phyloP scores from a whole-genome alignment of 192 early-diverging fungal species.

The Martensiomyces pterosporus region DNA sequence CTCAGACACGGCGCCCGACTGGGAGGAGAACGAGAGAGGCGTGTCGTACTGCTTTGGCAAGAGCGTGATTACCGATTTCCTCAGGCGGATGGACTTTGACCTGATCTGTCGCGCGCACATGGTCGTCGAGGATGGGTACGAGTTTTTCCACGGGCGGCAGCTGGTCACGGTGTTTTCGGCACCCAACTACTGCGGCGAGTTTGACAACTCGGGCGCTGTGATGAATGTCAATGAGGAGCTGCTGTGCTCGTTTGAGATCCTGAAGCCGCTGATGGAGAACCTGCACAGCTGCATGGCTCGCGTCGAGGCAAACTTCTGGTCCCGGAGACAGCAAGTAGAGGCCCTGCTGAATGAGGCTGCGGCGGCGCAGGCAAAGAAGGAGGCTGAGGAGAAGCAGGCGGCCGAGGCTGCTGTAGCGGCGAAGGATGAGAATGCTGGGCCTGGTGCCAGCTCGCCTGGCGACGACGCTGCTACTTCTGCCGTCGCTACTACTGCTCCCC shows the following conservation, averaged over 20 bases:
- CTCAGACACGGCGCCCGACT: constrained; percentile 68
- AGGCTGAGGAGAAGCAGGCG: constrained; percentile 2
- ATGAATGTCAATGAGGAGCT: constrained; percentile 90
- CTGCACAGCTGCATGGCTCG: constrained; percentile 42
- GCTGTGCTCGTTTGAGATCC: constrained; percentile 86
- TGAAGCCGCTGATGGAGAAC: constrained; percentile 56
- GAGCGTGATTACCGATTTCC: constrained; percentile 76
- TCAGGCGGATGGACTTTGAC: constrained; percentile 84
- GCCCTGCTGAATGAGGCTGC: constrained; percentile 42
- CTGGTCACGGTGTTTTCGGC: constrained; percentile 94
- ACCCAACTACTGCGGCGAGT: constrained; percentile 97
- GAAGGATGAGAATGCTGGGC: background rate
- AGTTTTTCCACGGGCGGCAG: constrained; percentile 88
- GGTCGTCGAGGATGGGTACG: constrained; percentile 98
- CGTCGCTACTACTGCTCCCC: background rate
- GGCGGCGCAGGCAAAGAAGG: constrained; percentile 29
- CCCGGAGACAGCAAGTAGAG: constrained; percentile 43
- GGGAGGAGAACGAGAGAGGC: constrained; percentile 95
- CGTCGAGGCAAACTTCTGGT: constrained; percentile 45
- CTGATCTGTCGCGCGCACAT: constrained; percentile 90
- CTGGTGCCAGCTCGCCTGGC: background rate
- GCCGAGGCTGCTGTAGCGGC: background rate
- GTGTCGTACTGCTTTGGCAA: constrained; percentile 92
- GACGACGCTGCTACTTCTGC: background rate
- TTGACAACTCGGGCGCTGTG: constrained; percentile 85